Base-by-base conservation (phyloP, 2,329 filamentous ascomycete species). In the Diaporthe eres region DNA sequence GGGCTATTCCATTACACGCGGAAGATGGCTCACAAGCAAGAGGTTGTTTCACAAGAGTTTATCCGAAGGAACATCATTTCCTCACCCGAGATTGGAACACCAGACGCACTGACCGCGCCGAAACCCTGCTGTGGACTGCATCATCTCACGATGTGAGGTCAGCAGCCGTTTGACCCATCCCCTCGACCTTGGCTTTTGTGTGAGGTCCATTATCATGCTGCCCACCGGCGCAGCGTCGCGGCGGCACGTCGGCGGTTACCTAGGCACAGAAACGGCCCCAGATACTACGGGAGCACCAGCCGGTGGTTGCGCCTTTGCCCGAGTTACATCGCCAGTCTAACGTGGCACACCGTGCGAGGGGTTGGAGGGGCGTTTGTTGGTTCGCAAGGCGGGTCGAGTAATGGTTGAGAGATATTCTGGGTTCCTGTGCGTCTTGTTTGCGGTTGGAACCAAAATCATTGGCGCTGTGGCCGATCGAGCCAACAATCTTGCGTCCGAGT, bases 171-270 rank as follows among this genome's bases (percentile, higher is more conserved):
- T 53, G 63, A 68, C 25, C 31, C 31, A 34, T 42, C 12, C 28
- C n/a, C 12, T 55, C 55, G 31, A 37, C 55, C 39, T 61, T 47
- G 17, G 22, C 37, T 19, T 22, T 25, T 39, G 25, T 68, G 47
- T 25, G 47, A 51, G 71, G 65, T 37, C n/a, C 65, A 12, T 37
- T 5, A 17, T 17, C 19, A 37, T 13, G 34, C 34, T 51, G 47
- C 44, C 31, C 58, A 44, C 31, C 47, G n/a, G 37, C 39, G 42
- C 37, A 39, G 34, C 34, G 57, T 34, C 15, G 34, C 71, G 71
- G 71, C 71, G 58, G 53, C 71, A 73, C 9, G 49, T 73, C 71
- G 71, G 71, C 71, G 58, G 71, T 73, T 65, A 55, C 71, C 58
- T 19, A 39, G 44, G 28, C 71, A 39, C 53, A 55, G 25, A 55